Evolutionary conservation across 139 green algal genomes (phyloP).

Genomic region (Chlamydomonas sphaeroides): DNA sequence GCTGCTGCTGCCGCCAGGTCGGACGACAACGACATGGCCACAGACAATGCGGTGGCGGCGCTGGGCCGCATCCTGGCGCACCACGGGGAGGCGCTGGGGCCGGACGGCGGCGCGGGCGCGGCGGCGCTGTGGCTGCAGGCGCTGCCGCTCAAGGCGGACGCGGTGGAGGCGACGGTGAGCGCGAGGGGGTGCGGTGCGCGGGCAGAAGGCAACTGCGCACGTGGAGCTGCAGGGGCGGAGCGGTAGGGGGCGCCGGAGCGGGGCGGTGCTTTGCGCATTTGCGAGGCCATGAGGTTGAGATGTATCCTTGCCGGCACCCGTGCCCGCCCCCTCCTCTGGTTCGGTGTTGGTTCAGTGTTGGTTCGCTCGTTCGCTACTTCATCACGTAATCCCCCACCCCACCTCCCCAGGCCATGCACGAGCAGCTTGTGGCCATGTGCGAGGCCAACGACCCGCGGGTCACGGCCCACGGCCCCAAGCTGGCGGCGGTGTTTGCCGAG

Average conservation of each 20-base stretch:
- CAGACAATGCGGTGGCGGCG: constrained; percentile 82
- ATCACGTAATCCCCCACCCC: no score
- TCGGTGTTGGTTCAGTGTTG: no score
- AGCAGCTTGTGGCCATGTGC: constrained; percentile 79
- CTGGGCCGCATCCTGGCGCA: constrained; percentile 77
- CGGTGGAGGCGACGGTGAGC: constrained; percentile 68
- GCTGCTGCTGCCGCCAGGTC: constrained; percentile 11
- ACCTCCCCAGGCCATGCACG: constrained; percentile 68
- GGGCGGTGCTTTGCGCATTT: no score
- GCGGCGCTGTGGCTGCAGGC: constrained; percentile 61
- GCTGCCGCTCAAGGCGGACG: constrained; percentile 78
- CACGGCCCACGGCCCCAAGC: constrained; percentile 64
- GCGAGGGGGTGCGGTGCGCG: background rate
- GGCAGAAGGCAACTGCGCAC: no score
- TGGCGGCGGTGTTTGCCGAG: constrained; percentile 50
- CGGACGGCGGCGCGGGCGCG: constrained; percentile 38
- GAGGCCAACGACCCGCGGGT: constrained; percentile 60
- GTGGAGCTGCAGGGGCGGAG: no score
- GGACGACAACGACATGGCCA: constrained; percentile 80
- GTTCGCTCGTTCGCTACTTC: no score
- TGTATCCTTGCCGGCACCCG: no score
- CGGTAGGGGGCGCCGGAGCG: no score
- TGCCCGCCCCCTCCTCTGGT: no score
- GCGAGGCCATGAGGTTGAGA: no score
- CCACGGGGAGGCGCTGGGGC: constrained; percentile 52